phyloP scores from a whole-genome alignment of 2,329 filamentous ascomycete genomes.

The Ceratocystis cacaofunesta region DNA sequence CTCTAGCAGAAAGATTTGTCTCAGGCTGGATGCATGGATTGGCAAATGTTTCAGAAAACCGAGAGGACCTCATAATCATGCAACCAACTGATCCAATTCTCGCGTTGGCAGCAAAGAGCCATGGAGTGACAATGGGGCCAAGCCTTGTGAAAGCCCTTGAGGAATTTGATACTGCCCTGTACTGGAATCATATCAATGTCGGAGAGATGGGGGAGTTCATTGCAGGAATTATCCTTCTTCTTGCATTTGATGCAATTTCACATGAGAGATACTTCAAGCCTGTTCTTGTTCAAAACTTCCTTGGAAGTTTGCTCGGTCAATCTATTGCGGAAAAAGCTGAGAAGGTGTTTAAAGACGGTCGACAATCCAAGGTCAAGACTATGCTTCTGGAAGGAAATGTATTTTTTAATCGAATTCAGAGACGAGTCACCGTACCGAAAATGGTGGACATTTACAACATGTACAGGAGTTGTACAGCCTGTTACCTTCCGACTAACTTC shows the following conservation, averaged over 20 bases:
- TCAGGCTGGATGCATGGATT: background rate
- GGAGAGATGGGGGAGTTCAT: background rate
- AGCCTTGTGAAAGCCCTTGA: background rate
- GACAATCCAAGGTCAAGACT: background rate
- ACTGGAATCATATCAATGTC: background rate
- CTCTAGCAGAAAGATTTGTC: background rate
- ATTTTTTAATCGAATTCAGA: background rate
- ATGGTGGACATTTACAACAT: too few relatives aligned
- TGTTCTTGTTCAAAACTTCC: background rate
- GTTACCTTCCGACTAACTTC: too few relatives aligned
- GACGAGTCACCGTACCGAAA: too few relatives aligned
- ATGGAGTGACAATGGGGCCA: background rate
- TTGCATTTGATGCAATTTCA: background rate
- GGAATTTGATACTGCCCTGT: background rate
- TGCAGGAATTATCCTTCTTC: background rate
- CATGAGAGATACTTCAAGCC: background rate
- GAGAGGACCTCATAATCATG: background rate
- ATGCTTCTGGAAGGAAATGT: background rate
- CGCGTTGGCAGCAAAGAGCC: background rate
- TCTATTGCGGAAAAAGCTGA: background rate
- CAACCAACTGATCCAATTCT: background rate
- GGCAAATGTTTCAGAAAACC: background rate
- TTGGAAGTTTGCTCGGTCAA: background rate
- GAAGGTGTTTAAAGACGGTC: too few relatives aligned
- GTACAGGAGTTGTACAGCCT: too few relatives aligned